Conservation (phyloP, 257 asterid genomes). For the Ehretia macrophylla region DNA sequence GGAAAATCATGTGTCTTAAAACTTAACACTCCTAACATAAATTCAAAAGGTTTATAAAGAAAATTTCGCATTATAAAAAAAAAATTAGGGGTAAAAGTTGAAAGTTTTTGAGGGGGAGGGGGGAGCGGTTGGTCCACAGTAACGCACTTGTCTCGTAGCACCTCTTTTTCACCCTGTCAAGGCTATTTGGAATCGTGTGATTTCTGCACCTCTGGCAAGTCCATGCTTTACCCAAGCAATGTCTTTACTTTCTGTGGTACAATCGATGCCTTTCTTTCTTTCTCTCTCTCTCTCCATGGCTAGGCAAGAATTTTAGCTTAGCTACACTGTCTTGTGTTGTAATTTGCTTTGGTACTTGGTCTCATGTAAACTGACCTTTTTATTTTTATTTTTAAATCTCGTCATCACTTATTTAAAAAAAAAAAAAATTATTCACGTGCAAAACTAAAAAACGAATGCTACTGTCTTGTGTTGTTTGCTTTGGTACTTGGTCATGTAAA, state of each 20-base stretch:
- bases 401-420: too few relatives aligned
- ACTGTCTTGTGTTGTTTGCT: not conserved
- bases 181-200: constrained; percentile 4
- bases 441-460: too few relatives aligned
- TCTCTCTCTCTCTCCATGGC: not conserved
- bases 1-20: too few relatives aligned
- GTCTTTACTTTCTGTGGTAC: constrained; percentile 2
- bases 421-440: too few relatives aligned
- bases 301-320: too few relatives aligned
- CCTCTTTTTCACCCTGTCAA: not conserved
- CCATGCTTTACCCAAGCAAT: constrained; percentile 3
- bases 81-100: too few relatives aligned
- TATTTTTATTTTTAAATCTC: too few relatives aligned
- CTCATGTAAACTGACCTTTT: not conserved
- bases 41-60: too few relatives aligned
- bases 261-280: not conserved
- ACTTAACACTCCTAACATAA: too few relatives aligned
- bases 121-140: not conserved
- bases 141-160: not conserved
- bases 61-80: too few relatives aligned
- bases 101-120: too few relatives aligned
- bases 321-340: not conserved
- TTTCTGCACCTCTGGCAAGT: constrained; percentile 1
- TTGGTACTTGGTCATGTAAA: not conserved
- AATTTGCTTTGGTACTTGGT: not conserved